Conservation (phyloP, 768 basidiomycete species). For the Baorangia bicolor region DNA sequence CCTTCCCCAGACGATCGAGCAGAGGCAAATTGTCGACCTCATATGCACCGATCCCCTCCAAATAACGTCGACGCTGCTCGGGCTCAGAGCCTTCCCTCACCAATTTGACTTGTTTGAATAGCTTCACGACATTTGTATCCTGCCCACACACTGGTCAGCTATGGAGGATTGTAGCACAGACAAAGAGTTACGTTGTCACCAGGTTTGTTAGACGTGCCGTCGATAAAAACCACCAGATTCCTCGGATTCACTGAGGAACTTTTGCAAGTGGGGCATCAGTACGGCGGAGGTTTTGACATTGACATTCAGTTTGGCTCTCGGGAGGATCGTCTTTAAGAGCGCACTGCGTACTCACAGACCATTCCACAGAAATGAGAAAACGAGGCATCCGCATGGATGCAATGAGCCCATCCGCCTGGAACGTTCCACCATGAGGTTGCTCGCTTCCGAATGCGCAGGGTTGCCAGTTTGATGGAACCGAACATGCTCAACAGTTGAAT, state of each 20-base stretch:
- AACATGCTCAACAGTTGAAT: too few relatives aligned
- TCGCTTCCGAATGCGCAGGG: too few relatives aligned
- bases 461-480: too few relatives aligned
- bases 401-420: too few relatives aligned
- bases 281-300: too few relatives aligned
- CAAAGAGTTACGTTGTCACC: constrained; percentile 39
- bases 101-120: constrained; percentile 26
- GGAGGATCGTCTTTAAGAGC: too few relatives aligned
- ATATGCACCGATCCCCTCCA: constrained; percentile 35
- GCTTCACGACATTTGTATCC: constrained; percentile 36
- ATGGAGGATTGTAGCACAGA: too few relatives aligned
- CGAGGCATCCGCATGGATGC: too few relatives aligned
- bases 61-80: constrained; percentile 29
- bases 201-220: constrained; percentile 15
- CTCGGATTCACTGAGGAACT: constrained; percentile 12
- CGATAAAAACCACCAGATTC: constrained; percentile 31
- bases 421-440: too few relatives aligned
- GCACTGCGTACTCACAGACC: too few relatives aligned
- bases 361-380: too few relatives aligned
- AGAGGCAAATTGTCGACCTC: neutral
- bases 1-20: neutral
- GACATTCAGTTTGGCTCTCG: too few relatives aligned
- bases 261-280: neutral
- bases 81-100: neutral
- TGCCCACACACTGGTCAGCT: neutral